Percentiles rank a stretch among this genome's conserved stretches.
Conservation (phyloP, 371 early-diverging fungal genomes). For the Haplosporangium sp. region DNA sequence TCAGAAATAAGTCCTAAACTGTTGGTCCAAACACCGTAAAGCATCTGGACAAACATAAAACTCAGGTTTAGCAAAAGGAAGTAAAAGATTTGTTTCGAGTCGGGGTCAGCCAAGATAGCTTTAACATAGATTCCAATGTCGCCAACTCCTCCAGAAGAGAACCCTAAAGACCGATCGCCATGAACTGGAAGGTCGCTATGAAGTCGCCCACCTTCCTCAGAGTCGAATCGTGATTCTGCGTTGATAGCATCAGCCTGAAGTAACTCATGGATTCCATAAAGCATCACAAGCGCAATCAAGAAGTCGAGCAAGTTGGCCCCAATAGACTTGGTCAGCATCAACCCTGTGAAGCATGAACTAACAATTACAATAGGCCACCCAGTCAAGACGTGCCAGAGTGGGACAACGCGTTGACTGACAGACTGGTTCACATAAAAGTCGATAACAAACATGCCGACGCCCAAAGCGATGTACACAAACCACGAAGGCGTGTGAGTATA, state of each 20-base stretch:
- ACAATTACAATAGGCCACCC: slow-evolving; percentile 52
- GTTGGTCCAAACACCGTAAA: slow-evolving; percentile 93
- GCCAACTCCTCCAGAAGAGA: slow-evolving; percentile 31
- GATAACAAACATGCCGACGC: slow-evolving; percentile 45
- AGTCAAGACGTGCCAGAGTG: slow-evolving; percentile 47
- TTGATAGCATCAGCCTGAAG: slow-evolving; percentile 32
- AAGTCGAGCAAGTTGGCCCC: slow-evolving; percentile 51
- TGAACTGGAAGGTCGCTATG: slow-evolving; percentile 35
- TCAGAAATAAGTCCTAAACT: slow-evolving; percentile 95
- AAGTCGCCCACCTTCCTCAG: slow-evolving; percentile 35
- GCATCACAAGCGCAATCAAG: slow-evolving; percentile 46
- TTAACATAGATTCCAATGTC: slow-evolving; percentile 57
- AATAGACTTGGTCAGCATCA: slow-evolving; percentile 46
- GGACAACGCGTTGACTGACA: slow-evolving; percentile 40
- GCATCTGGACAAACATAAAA: slow-evolving; percentile 93
- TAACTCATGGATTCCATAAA: slow-evolving; percentile 52
- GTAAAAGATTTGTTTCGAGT: slow-evolving; percentile 92
- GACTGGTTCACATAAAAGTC: slow-evolving; percentile 56
- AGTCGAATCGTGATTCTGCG: slow-evolving; percentile 34
- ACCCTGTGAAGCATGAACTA: slow-evolving; percentile 47
- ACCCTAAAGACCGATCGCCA: slow-evolving; percentile 25
- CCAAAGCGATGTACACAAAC: slow-evolving; percentile 36
- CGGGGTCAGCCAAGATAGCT: slow-evolving; percentile 72
- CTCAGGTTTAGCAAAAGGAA: slow-evolving; percentile 92
- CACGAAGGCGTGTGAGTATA: slow-evolving; percentile 39